A percentile compares a stretch with the other conserved stretches of the same genome.
phyloP scores from a whole-genome alignment of 2,329 filamentous ascomycete species.

The Talaromyces amestolkiae region DNA sequence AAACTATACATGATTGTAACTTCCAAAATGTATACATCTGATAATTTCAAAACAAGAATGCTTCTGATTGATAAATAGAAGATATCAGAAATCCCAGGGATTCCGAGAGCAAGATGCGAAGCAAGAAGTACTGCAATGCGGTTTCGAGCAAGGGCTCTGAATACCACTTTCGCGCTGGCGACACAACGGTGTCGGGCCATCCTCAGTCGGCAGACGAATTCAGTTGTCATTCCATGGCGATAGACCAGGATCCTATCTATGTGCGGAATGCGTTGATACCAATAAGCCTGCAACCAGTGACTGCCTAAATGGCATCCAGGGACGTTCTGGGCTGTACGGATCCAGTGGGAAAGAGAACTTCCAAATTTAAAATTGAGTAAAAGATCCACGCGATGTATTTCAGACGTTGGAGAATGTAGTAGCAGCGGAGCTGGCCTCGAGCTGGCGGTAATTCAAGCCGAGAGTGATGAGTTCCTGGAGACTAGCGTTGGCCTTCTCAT shows the following conservation, averaged over 20 bases:
- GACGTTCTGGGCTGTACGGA: neutral
- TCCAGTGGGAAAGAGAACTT: neutral
- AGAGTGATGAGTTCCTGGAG: slow-evolving; percentile 45
- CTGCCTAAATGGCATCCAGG: neutral
- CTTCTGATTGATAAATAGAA: neutral
- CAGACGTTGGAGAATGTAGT: slow-evolving; percentile 35
- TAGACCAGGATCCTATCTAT: neutral
- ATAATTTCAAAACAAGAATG: neutral
- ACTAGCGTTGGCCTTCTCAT: slow-evolving; percentile 46
- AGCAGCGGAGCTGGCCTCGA: slow-evolving; percentile 42
- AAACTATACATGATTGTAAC: slow-evolving; percentile 15
- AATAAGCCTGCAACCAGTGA: neutral
- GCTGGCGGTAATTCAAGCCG: slow-evolving; percentile 43
- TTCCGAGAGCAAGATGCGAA: neutral
- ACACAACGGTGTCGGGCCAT: neutral
- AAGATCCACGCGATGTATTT: slow-evolving; percentile 15
- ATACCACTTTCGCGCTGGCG: slow-evolving; percentile 4
- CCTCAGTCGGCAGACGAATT: neutral
- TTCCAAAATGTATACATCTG: slow-evolving; percentile 4
- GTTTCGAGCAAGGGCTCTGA: slow-evolving; percentile 1
- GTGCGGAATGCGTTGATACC: neutral
- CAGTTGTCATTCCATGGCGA: neutral
- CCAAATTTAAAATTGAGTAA: neutral
- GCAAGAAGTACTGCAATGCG: neutral
- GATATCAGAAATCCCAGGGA: neutral